Base-by-base conservation (phyloP, 2,329 filamentous ascomycete genomes). In the Metarhizium humberi region DNA sequence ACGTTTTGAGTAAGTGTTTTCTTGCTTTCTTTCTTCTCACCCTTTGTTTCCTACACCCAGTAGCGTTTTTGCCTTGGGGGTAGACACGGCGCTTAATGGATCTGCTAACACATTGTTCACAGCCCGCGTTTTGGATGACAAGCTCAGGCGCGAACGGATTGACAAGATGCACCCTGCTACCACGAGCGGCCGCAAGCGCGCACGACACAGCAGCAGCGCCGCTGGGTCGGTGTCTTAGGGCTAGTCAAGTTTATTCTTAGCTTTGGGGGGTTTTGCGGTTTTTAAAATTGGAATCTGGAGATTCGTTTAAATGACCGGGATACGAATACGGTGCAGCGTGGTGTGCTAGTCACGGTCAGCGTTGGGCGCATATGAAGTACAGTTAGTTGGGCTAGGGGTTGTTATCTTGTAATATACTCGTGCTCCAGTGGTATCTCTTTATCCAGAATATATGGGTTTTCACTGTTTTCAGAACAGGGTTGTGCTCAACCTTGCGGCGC, bases 1-100 rank as follows among this genome's bases (percentile, higher is more conserved):
- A 96, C 70, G 88, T 97, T 55, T 81, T 96, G 57, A 91, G 84
- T 90, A 76, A 62, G 79, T 75, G 54, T 25, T 7, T 54, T 29
- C 7, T 14, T 25, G n/a, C 30, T 48, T 10, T 46, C 32, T 51
- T n/a, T 30, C 16, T 34, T 46, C 11, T 52, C 8, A 45, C 40
- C 14, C 47, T n/a, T 42, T 14, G 50, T 16, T 51, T 16, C 32
- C 32, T 34, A 6, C 32, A 1, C 32, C 32, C 10, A 34, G 32
- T 11, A 34, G 32, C 32, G 6, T 34, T 34, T 34, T 7, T 34
- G 25, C 25, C 5, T 34, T 11, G 10, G 10, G 6, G 13, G 25
- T 20, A 51, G 8, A 13, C 10, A 16, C 8, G 32, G 6, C 5
- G 4, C 1, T 8, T 11, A 13, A 16, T 13, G 6, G 11, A 45